phyloP scores from a whole-genome alignment of 768 basidiomycete species.

The Suillus plorans region DNA sequence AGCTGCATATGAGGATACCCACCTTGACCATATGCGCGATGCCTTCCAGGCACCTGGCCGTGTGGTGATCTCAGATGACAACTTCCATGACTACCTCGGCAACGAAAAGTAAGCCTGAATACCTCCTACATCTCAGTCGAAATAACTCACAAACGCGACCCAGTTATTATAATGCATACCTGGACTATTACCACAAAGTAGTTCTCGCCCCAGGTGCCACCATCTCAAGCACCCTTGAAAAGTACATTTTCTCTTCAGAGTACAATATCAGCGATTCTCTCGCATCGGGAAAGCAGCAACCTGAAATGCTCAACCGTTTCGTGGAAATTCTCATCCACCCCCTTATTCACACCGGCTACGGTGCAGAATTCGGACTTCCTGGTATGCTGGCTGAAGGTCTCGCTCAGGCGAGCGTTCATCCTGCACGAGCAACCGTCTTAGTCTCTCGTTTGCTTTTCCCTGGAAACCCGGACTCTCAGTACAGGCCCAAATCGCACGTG shows the following conservation, averaged over 20 bases:
- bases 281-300: constrained; percentile 34
- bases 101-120: constrained; percentile 28
- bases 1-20: constrained; percentile 40
- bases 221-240: constrained; percentile 49
- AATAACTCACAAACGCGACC: not conserved
- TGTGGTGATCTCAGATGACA: constrained; percentile 23
- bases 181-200: constrained; percentile 30
- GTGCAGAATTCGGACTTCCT: constrained; percentile 60
- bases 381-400: constrained; percentile 72
- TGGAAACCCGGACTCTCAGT: constrained; percentile 25
- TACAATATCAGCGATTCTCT: constrained; percentile 41
- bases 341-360: constrained; percentile 63
- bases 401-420: constrained; percentile 55
- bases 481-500: constrained; percentile 32
- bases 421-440: constrained; percentile 33
- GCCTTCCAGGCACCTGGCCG: constrained; percentile 29
- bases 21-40: constrained; percentile 38
- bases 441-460: constrained; percentile 33
- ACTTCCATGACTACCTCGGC: constrained; percentile 26
- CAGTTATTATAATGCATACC: constrained; percentile 33
- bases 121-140: not conserved
- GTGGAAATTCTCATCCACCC: constrained; percentile 64
- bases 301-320: constrained; percentile 60
- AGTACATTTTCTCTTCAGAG: constrained; percentile 55
- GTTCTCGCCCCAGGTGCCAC: constrained; percentile 28